phyloP scores from a whole-genome alignment of 2,329 filamentous ascomycete genomes.

The Hypoxylon sp. region DNA sequence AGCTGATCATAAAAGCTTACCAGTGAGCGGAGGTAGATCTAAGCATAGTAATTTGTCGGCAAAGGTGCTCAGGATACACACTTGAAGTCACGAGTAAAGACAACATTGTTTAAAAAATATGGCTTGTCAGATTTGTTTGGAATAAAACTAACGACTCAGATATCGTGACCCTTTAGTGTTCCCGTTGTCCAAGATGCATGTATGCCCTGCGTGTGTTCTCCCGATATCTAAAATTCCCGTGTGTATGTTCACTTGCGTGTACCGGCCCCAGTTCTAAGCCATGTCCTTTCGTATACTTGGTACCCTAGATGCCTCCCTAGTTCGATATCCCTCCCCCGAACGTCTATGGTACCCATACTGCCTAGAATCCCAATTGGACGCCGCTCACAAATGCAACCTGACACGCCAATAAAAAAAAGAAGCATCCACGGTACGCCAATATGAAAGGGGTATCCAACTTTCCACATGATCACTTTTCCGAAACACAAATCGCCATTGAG shows the following conservation, averaged over 20 bases:
- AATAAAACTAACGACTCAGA: conserved; percentile 9
- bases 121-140: conserved; percentile 3
- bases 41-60: neutral
- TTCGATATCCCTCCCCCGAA: conserved; percentile 26
- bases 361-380: conserved; percentile 30
- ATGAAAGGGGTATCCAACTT: conserved; percentile 35
- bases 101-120: neutral
- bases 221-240: conserved; percentile 8
- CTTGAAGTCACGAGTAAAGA: conserved; percentile 3
- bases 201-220: conserved; percentile 24
- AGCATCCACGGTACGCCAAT: conserved; percentile 25
- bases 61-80: neutral
- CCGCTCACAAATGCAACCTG: conserved; percentile 35
- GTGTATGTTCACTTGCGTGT: conserved; percentile 11
- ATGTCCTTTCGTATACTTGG: conserved; percentile 15
- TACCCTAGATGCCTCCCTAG: conserved; percentile 28
- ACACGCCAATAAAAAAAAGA: conserved; percentile 17
- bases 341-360: conserved; percentile 34
- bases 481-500: conserved; percentile 28
- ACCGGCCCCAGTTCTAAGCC: conserved; percentile 13
- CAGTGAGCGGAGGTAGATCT: neutral
- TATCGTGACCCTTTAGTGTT: conserved; percentile 16
- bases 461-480: conserved; percentile 22
- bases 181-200: conserved; percentile 18
- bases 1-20: no score